phyloP scores from a whole-genome alignment of 768 basidiomycete species.

The Podaxis carcinomalis region DNA sequence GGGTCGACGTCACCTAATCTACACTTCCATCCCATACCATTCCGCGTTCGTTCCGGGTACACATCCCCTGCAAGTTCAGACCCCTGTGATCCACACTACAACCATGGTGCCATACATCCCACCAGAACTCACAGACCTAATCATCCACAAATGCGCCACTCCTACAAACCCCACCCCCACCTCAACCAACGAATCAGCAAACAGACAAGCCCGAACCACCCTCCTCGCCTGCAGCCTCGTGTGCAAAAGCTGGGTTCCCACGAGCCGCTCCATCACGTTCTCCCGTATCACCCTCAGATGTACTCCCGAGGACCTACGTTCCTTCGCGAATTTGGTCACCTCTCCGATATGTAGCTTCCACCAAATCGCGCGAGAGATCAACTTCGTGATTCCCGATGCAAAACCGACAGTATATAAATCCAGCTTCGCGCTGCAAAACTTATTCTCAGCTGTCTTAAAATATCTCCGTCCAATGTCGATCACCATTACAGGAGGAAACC shows the following conservation, averaged over 20 bases:
- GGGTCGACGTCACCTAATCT: neutral
- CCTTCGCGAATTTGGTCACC: neutral
- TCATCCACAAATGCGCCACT: neutral
- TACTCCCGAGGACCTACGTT: neutral
- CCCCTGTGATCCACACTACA: neutral
- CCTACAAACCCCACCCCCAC: neutral
- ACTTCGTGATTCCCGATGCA: neutral
- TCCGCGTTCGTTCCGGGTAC: too few relatives aligned
- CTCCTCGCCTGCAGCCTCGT: constrained; percentile 20
- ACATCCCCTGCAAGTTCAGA: too few relatives aligned
- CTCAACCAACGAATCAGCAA: neutral
- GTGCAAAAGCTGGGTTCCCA: constrained; percentile 21
- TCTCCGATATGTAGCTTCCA: constrained; percentile 2
- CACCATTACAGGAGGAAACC: neutral
- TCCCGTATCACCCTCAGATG: neutral
- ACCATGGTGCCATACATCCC: neutral
- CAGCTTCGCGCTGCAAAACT: neutral
- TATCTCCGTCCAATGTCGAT: neutral
- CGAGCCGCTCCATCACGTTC: neutral
- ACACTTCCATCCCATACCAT: too few relatives aligned
- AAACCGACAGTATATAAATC: neutral
- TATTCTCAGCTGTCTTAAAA: neutral
- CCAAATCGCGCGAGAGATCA: neutral
- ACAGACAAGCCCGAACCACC: neutral
- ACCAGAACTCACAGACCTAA: constrained; percentile 2